Evolutionary conservation across 2,329 filamentous ascomycete species (phyloP).

Genomic region (Cytospora schulzeri): DNA sequence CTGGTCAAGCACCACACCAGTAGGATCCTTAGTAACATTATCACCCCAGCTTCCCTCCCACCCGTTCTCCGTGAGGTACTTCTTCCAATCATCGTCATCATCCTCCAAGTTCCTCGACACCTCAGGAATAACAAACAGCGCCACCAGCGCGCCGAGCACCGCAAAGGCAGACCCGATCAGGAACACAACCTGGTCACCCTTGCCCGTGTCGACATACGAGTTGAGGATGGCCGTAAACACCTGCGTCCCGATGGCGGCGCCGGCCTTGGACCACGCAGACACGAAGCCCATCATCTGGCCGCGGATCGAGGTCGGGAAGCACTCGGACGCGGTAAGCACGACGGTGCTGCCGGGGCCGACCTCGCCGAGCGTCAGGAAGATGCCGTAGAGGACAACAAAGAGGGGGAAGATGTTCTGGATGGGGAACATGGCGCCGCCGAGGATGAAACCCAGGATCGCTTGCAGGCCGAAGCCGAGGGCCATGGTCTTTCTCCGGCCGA

Average conservation of each 20-base stretch:
- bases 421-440: conserved; percentile 48
- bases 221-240: conserved; percentile 55
- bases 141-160: conserved; percentile 46
- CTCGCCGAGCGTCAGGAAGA: conserved; percentile 52
- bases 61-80: conserved; percentile 46
- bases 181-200: conserved; percentile 52
- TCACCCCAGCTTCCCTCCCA: conserved; percentile 43
- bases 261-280: conserved; percentile 50
- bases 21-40: conserved; percentile 34
- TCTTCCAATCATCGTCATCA: conserved; percentile 48
- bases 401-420: conserved; percentile 52
- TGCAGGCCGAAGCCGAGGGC: conserved; percentile 50
- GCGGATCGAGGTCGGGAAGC: conserved; percentile 52
- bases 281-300: conserved; percentile 53
- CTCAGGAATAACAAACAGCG: conserved; percentile 50
- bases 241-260: conserved; percentile 52
- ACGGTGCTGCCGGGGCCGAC: conserved; percentile 52
- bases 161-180: conserved; percentile 54
- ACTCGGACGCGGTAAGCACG: conserved; percentile 46
- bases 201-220: conserved; percentile 42
- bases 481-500: conserved; percentile 54
- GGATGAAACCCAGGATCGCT: conserved; percentile 50
- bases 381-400: conserved; percentile 53
- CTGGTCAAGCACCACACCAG: conserved; percentile 31
- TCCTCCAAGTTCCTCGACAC: conserved; percentile 44